Evolutionary conservation across 768 basidiomycete species (phyloP), one percentile per base, ranked within the genome.

Genomic region (Pleurotus platypus): DNA sequence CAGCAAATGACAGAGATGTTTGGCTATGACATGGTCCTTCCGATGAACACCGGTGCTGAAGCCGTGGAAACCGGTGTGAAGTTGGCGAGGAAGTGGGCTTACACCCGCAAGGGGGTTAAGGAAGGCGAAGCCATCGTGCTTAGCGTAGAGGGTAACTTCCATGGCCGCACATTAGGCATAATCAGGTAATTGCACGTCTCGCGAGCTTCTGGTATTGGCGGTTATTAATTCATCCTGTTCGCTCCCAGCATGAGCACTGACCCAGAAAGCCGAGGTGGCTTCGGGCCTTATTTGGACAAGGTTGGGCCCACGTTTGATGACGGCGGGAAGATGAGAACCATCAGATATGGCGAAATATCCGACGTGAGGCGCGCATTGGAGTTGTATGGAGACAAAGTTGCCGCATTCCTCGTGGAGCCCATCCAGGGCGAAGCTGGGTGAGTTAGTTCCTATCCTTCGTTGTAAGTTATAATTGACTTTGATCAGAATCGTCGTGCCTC

Each of bases 341-440:
- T 99, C 66, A 81, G 93, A 43, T 98, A 88, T 72, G 93, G 93
- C 27, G 79, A 89, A 58, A 78, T 89, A 20, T 84, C 84, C 18
- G 96, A 97, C 64, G 70, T 98, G n/a, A 83, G 87, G 68, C 77
- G 78, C 9, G 96, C 92, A 4, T 70, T 99, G 27, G 86, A 91
- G 59, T 68, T 86, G 38, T 79, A 94, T 68, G 94, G 96, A 7
- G 72, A 87, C 60, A 79, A 90, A 57, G 85, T 92, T 22, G 97
- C 95, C 5, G 96, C 92, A 1, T 94, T 99, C 78, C 79, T 99
- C 56, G 82, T 99, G 2, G 97, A 99, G 73, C 97, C 97, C 4
- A 98, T 99, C 60, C 97, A 99, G 69, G 96, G 96, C n/a, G 96
- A 98, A 73, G 96, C 96, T 15, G 95, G 94, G 92, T 93, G 68